Evolutionary conservation across 2,329 filamentous ascomycete species (phyloP), one percentile per base, ranked within the genome.

Genomic region (Dichotomopilus funicola): DNA sequence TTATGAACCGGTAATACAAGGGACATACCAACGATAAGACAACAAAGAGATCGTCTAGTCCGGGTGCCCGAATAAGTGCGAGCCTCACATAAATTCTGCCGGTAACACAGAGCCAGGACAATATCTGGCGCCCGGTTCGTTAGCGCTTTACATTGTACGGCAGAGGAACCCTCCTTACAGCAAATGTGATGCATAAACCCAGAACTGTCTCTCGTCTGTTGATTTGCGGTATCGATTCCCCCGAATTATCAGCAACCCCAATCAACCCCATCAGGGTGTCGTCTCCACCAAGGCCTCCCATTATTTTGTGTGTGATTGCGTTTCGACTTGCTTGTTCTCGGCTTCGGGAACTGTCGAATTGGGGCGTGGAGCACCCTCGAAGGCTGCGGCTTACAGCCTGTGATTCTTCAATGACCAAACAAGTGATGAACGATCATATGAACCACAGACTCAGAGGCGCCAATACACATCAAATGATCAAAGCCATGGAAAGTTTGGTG

Each of bases 1-100:
- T 27, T 27, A 27, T 27, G 19, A 27, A 27, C 19, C 19, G 19
- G 19, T 27, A 31, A 4, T 34, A 62, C 13, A 33, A 13, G 37
- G 11, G 10, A 54, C 65, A 41, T 61, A 71, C 66, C 57, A 67
- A 55, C 51, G 67, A 69, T 19, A 71, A 48, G 1, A 70, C 52
- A 13, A 72, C 66, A 42, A 71, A 71, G 1, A 71, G 33, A 56
- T 72, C 70, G 49, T 72, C 70, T 66, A 64, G 70, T 13, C 70
- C 70, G 4, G 68, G 52, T 19, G 65, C 65, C 34, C 57, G 60
- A 35, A 70, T 55, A 19, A 70, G 49, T 19, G 67, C 61, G 49
- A 67, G 54, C 9, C 53, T 57, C 43, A 68, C 66, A 47, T 63
- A 69, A 41, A 67, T 42, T 41, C 55, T 54, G 40, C 49, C n/a